Conservation (phyloP, 371 early-diverging fungal species). For the Chytridium lagenaria region DNA sequence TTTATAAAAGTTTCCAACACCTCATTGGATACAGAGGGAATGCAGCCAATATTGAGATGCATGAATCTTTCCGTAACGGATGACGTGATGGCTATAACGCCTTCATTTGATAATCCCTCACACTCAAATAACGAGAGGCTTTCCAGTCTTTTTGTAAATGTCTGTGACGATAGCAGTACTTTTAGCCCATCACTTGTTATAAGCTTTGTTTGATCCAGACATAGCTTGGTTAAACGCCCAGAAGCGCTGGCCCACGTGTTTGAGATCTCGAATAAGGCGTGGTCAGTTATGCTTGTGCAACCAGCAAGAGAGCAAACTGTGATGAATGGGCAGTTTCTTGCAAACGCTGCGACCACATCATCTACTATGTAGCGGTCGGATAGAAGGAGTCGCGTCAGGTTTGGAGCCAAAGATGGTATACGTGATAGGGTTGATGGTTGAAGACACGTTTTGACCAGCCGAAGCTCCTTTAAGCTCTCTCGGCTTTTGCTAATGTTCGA, state of each 20-base stretch:
- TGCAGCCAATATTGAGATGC: slow-evolving; percentile 12
- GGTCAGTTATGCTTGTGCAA: slow-evolving; percentile 4
- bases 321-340: background rate
- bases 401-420: background rate
- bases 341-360: slow-evolving; percentile 15
- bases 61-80: background rate
- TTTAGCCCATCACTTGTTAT: background rate
- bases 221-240: background rate
- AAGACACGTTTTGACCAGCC: slow-evolving; percentile 8
- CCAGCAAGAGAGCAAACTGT: background rate
- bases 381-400: slow-evolving; percentile 15
- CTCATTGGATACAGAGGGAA: background rate
- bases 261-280: background rate
- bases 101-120: background rate
- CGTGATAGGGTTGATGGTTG: background rate
- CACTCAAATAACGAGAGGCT: slow-evolving; percentile 22
- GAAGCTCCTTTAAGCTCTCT: slow-evolving; percentile 3
- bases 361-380: slow-evolving; percentile 6
- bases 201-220: background rate
- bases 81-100: background rate
- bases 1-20: background rate
- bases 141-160: background rate
- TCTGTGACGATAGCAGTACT: background rate
- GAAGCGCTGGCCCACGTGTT: background rate
- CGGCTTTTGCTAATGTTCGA: background rate